Evolutionary conservation across 208 protist species (phyloP).

Genomic region (Porcisia hertigi): DNA sequence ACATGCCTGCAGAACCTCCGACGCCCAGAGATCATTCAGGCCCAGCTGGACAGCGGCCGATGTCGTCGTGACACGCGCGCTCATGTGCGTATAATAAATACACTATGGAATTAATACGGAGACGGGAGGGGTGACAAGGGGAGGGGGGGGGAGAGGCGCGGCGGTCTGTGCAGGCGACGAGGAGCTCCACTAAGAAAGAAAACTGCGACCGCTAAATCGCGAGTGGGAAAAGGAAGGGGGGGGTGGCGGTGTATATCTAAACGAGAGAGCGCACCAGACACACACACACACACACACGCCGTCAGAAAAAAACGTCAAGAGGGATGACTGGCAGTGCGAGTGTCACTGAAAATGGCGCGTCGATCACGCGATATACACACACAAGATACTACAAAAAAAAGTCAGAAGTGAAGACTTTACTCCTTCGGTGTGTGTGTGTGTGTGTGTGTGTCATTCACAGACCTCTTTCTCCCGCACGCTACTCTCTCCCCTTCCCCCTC

Average conservation of each 20-base stretch:
- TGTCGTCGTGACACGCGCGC: background rate
- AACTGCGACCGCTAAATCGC: background rate
- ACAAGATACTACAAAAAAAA: background rate
- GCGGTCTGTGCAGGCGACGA: no score
- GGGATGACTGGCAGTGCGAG: background rate
- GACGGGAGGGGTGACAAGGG: background rate
- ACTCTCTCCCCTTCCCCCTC: background rate
- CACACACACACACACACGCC: background rate
- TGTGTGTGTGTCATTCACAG: background rate
- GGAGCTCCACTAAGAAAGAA: background rate
- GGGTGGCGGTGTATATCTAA: no score
- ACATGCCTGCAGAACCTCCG: slow-evolving; percentile 30
- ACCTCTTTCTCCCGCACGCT: background rate
- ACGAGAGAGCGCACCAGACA: background rate
- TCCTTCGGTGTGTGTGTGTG: background rate
- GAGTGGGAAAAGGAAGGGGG: background rate
- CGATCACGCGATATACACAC: background rate
- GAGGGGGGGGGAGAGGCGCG: background rate
- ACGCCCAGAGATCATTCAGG: slow-evolving; percentile 40
- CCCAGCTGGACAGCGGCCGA: background rate
- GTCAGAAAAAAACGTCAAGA: background rate
- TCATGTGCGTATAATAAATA: background rate
- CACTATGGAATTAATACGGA: background rate
- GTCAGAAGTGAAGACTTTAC: background rate
- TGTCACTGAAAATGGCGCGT: background rate